Evolutionary conservation across 164 flowering plant genomes (phyloP).

Genomic region (Vitis amurensis): DNA sequence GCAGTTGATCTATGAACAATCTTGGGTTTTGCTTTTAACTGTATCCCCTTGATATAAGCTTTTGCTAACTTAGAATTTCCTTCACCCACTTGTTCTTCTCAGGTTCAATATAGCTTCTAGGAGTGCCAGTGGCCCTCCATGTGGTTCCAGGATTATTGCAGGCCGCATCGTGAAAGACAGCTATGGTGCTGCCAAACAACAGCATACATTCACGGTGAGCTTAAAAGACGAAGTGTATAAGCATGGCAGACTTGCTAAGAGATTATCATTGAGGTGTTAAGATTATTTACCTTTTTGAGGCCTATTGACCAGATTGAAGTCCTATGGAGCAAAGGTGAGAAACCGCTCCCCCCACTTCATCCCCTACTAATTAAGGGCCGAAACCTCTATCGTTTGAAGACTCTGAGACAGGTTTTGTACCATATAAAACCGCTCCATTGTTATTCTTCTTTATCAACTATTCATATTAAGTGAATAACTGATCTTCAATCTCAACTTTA

Average conservation of each 20-base stretch:
- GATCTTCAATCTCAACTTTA: conserved; percentile 16
- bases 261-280: conserved; percentile 1
- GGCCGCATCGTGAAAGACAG: conserved; percentile 94
- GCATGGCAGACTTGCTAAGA: background rate
- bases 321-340: conserved; percentile 84
- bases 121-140: conserved; percentile 73
- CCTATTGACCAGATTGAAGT: conserved; percentile 63
- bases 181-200: conserved; percentile 92
- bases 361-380: conserved; percentile 87
- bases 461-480: conserved; percentile 5
- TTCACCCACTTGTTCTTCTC: conserved; percentile 3
- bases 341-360: conserved; percentile 69
- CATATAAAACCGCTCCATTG: background rate
- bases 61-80: background rate
- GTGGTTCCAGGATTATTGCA: conserved; percentile 69
- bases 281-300: background rate
- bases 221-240: background rate
- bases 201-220: conserved; percentile 82
- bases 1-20: too few relatives aligned
- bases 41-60: too few relatives aligned
- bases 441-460: background rate
- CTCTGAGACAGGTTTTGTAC: conserved; percentile 67
- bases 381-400: conserved; percentile 72
- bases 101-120: conserved; percentile 77
- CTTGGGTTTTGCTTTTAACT: background rate